Evolutionary conservation across 202 grass and related monocot genomes (phyloP).

Genomic region (Setaria viridis): DNA sequence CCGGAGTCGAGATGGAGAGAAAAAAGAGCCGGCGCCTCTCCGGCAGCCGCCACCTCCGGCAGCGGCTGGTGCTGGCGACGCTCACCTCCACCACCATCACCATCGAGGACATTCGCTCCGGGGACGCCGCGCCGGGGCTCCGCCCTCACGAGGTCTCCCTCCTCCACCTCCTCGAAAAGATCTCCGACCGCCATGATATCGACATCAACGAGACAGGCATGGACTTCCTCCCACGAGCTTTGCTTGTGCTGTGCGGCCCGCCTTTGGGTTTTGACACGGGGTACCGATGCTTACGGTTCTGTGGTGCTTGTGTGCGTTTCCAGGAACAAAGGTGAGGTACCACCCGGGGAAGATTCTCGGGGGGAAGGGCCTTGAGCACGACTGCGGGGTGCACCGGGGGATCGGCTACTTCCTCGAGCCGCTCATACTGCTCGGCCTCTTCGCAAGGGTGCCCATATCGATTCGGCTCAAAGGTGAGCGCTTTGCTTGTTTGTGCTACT

Average conservation of each 20-base stretch:
- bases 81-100: slow-evolving; percentile 67
- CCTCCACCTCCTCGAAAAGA: slow-evolving; percentile 80
- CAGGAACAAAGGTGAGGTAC: slow-evolving; percentile 85
- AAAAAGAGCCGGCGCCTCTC: slow-evolving; percentile 53
- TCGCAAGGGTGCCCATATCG: slow-evolving; percentile 67
- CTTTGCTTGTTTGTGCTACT: neutral
- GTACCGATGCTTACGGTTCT: neutral
- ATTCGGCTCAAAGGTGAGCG: slow-evolving; percentile 50
- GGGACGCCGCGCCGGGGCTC: slow-evolving; percentile 71
- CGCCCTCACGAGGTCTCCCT: slow-evolving; percentile 81
- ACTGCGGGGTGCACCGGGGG: slow-evolving; percentile 78
- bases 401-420: slow-evolving; percentile 95
- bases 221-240: neutral
- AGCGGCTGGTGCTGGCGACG: slow-evolving; percentile 83
- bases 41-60: slow-evolving; percentile 71
- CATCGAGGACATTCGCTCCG: slow-evolving; percentile 81
- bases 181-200: slow-evolving; percentile 76
- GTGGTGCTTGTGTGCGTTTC: neutral
- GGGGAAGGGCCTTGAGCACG: slow-evolving; percentile 70
- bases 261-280: neutral
- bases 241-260: neutral
- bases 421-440: slow-evolving; percentile 78
- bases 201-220: slow-evolving; percentile 84
- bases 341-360: slow-evolving; percentile 73
- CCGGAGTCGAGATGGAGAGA: slow-evolving; percentile 57